These are phyloP conservation scores for Rosa lucieae DNA, from an alignment of 306 rosid species.

Conservation along the genomic window DNA sequence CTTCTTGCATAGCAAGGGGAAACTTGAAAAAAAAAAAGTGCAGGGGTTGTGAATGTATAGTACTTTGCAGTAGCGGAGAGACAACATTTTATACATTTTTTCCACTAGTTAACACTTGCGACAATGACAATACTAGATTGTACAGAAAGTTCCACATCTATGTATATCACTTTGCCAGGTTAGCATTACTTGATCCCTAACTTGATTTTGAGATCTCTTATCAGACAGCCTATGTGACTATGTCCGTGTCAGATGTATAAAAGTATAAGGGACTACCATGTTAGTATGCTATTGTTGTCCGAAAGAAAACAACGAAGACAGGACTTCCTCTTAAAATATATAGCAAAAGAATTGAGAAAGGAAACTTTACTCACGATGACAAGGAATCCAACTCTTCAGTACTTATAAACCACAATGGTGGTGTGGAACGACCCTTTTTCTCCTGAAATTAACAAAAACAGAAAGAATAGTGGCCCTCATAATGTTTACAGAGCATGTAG, in stretches of 20 bases:
- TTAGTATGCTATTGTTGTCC: neutral
- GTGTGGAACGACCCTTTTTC: conserved; percentile 70
- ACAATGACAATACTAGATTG: neutral
- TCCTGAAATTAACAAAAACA: conserved; percentile 55
- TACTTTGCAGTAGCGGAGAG: neutral
- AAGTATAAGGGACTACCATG: neutral
- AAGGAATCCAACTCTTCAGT: conserved; percentile 73
- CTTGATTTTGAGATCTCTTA: neutral
- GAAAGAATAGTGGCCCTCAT: neutral
- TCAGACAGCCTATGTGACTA: neutral
- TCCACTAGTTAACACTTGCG: neutral
- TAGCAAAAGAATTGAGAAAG: neutral
- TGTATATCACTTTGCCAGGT: neutral
- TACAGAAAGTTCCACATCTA: neutral
- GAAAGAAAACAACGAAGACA: neutral
- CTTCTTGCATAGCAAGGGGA: neutral
- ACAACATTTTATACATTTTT: neutral
- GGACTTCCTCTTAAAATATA: neutral
- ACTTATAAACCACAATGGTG: conserved; percentile 74
- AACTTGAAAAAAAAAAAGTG: neutral
- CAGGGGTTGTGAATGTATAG: neutral
- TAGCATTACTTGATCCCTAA: neutral
- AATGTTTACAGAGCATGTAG: neutral
- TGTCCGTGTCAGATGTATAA: neutral
- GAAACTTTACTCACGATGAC: conserved; percentile 63